Percentiles rank a stretch among this genome's conserved stretches.
phyloP scores from a whole-genome alignment of 2,329 filamentous ascomycete genomes.

The Lasiodiplodia citricola region DNA sequence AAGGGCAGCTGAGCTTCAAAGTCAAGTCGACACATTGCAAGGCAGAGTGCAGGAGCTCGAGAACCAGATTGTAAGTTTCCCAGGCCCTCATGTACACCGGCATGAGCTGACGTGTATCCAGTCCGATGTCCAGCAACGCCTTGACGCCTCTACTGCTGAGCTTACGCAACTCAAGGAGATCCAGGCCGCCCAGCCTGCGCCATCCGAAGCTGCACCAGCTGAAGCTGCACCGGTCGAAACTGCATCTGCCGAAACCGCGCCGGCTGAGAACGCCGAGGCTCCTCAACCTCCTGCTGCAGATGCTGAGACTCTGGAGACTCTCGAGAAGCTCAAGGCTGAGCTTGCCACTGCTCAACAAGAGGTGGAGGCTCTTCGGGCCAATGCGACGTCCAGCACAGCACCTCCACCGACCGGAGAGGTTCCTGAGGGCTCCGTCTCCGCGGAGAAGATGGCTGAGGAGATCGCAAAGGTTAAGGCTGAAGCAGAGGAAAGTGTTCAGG shows the following conservation, averaged over 20 bases:
- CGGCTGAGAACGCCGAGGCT: conserved; percentile 12
- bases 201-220: not conserved
- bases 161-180: conserved; percentile 36
- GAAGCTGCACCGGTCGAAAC: not conserved
- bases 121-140: conserved; percentile 48
- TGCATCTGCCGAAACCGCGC: not conserved
- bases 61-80: conserved; percentile 56
- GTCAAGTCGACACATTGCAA: conserved; percentile 58
- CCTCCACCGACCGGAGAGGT: conserved; percentile 16
- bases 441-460: conserved; percentile 56
- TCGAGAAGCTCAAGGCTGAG: conserved; percentile 48
- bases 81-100: not conserved
- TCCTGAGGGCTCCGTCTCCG: conserved; percentile 38
- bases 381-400: conserved; percentile 34
- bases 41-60: conserved; percentile 68
- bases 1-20: conserved; percentile 42
- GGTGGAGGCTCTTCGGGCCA: conserved; percentile 49
- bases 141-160: conserved; percentile 43
- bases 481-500: conserved; percentile 54
- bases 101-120: conserved; percentile 31
- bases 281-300: conserved; percentile 1
- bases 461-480: conserved; percentile 44
- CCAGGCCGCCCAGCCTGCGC: not conserved
- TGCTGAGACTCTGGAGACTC: conserved; percentile 16
- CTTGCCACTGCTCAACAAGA: conserved; percentile 53